Percentiles rank a stretch among this genome's conserved stretches.
Evolutionary conservation across 805 yeast species (phyloP).

Genomic region (Lipomyces lipofer): DNA sequence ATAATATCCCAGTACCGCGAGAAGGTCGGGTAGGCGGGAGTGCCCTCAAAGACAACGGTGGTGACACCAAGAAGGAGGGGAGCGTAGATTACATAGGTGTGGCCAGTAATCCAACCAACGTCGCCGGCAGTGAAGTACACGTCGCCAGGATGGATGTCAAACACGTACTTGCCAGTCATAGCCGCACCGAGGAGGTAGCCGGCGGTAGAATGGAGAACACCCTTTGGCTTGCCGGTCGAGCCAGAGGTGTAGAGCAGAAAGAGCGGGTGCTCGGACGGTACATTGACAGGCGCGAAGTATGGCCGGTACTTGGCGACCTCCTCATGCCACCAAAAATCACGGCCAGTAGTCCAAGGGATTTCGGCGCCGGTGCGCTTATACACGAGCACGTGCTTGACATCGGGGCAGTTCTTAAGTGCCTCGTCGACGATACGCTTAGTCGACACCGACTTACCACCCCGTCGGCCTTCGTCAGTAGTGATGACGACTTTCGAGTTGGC

Average conservation of each 20-base stretch:
- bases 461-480: conserved; percentile 91
- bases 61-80: conserved; percentile 88
- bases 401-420: conserved; percentile 70
- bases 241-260: conserved; percentile 97
- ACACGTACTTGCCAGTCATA: conserved; percentile 86
- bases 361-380: conserved; percentile 81
- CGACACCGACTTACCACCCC: conserved; percentile 92
- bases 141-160: conserved; percentile 88
- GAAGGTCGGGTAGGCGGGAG: conserved; percentile 94
- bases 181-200: conserved; percentile 94
- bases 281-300: conserved; percentile 84
- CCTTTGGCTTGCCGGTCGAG: conserved; percentile 98
- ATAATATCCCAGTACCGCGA: conserved; percentile 97
- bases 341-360: conserved; percentile 70
- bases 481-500: conserved; percentile 84
- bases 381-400: conserved; percentile 80
- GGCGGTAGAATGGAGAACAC: conserved; percentile 92
- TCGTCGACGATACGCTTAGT: conserved; percentile 95
- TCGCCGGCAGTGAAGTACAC: conserved; percentile 95
- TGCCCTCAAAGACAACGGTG: conserved; percentile 91
- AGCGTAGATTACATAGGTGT: conserved; percentile 92
- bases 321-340: conserved; percentile 97
- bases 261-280: conserved; percentile 89
- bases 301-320: conserved; percentile 77
- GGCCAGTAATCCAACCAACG: conserved; percentile 99